Conservation (phyloP, 2,329 filamentous ascomycete genomes). For the Pestalotiopsis sp. region DNA sequence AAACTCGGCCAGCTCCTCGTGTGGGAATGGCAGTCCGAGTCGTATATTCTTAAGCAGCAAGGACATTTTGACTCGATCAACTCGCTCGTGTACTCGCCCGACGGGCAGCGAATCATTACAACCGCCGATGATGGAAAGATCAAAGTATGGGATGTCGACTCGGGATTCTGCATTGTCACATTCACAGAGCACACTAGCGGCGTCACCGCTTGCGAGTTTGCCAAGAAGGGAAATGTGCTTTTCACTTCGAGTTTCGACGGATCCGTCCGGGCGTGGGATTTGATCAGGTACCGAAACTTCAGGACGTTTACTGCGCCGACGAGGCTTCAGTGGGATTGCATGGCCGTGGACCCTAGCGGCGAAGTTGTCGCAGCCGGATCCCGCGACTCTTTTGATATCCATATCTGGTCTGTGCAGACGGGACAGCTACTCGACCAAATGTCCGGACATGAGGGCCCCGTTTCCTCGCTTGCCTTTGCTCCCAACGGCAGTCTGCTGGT, state of each 20-base stretch:
- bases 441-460: constrained; percentile 90
- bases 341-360: constrained; percentile 95
- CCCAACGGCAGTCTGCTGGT: constrained; percentile 82
- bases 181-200: constrained; percentile 97
- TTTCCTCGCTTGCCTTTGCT: constrained; percentile 86
- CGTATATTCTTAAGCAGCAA: constrained; percentile 97
- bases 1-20: constrained; percentile 95
- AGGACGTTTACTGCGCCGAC: constrained; percentile 94
- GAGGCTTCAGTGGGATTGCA: constrained; percentile 85
- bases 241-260: constrained; percentile 96
- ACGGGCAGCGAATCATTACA: constrained; percentile 90
- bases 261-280: constrained; percentile 92
- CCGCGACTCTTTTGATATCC: constrained; percentile 93
- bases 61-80: constrained; percentile 98
- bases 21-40: constrained; percentile 99
- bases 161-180: constrained; percentile 96
- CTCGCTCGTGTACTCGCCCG: constrained; percentile 87
- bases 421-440: constrained; percentile 91
- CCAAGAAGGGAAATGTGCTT: constrained; percentile 91
- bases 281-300: constrained; percentile 96
- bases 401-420: constrained; percentile 98
- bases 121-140: constrained; percentile 96
- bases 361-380: constrained; percentile 96
- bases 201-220: constrained; percentile 92
- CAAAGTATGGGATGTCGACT: constrained; percentile 97